phyloP scores from a whole-genome alignment of 2,329 filamentous ascomycete genomes.

The Xylaria arbuscula region DNA sequence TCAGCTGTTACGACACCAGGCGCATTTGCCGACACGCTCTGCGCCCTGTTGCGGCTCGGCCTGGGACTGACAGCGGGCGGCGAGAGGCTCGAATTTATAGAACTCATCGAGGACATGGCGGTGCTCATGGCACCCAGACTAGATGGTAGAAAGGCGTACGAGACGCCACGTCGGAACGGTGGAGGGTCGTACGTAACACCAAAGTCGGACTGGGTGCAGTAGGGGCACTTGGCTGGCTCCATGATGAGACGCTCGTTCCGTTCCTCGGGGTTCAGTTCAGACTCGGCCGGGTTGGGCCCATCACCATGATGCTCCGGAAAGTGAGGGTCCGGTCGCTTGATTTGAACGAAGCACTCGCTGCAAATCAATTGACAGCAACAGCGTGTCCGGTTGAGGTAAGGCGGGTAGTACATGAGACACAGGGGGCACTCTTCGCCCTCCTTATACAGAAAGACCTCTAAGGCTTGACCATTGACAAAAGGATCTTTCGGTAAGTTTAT shows the following conservation, averaged over 20 bases:
- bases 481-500: slow-evolving; percentile 83
- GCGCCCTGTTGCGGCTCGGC: slow-evolving; percentile 60
- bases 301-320: slow-evolving; percentile 73
- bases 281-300: slow-evolving; percentile 49
- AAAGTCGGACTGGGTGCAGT: slow-evolving; percentile 94
- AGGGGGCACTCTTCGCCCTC: slow-evolving; percentile 92
- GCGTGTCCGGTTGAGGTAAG: slow-evolving; percentile 91
- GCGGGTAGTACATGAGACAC: slow-evolving; percentile 95
- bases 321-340: slow-evolving; percentile 84
- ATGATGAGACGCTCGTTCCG: slow-evolving; percentile 79
- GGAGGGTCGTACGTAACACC: slow-evolving; percentile 95
- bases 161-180: slow-evolving; percentile 84
- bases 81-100: slow-evolving; percentile 71
- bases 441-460: slow-evolving; percentile 95
- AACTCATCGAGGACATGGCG: slow-evolving; percentile 88
- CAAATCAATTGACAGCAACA: slow-evolving; percentile 98
- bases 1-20: slow-evolving; percentile 93
- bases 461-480: slow-evolving; percentile 91
- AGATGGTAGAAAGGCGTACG: slow-evolving; percentile 68
- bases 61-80: slow-evolving; percentile 53
- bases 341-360: slow-evolving; percentile 98
- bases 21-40: slow-evolving; percentile 81
- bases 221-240: slow-evolving; percentile 91
- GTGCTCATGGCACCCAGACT: slow-evolving; percentile 65
- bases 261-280: slow-evolving; percentile 59